Conservation (phyloP, 495 filamentous ascomycete species). For the Entonaema liquescens region DNA sequence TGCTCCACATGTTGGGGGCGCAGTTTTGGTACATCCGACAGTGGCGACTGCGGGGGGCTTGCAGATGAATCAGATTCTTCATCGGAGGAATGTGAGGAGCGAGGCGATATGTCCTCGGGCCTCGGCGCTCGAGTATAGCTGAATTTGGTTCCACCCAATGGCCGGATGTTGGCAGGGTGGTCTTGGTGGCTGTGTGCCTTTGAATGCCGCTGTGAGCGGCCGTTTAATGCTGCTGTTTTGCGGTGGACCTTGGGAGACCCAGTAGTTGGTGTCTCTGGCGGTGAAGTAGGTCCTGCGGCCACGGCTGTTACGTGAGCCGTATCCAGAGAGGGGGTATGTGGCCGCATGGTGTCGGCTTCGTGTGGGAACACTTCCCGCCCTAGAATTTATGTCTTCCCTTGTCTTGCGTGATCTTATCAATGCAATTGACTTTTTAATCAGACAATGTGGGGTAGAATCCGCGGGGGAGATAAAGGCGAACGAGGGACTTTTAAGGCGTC, state of each 20-base stretch:
- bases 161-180: constrained; percentile 49
- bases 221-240: constrained; percentile 43
- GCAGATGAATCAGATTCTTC: constrained; percentile 41
- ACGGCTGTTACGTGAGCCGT: constrained; percentile 52
- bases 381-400: constrained; percentile 37
- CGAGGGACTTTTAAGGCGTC: constrained; percentile 53
- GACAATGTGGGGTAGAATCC: constrained; percentile 53
- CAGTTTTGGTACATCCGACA: constrained; percentile 47
- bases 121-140: constrained; percentile 50
- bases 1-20: constrained; percentile 36
- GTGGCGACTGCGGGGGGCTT: constrained; percentile 46
- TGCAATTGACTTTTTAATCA: constrained; percentile 36
- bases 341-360: constrained; percentile 53
- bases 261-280: constrained; percentile 61
- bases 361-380: constrained; percentile 40
- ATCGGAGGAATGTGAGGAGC: constrained; percentile 55
- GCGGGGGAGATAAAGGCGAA: constrained; percentile 42
- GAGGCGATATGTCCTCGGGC: constrained; percentile 61
- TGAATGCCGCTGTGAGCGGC: constrained; percentile 38
- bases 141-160: constrained; percentile 55
- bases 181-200: constrained; percentile 32
- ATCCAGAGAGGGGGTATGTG: constrained; percentile 56
- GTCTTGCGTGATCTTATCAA: constrained; percentile 50
- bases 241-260: constrained; percentile 53
- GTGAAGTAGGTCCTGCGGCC: constrained; percentile 57